Percentiles rank a stretch among this genome's conserved stretches.
Evolutionary conservation across 2,329 filamentous ascomycete genomes (phyloP).

Genomic region (Cercospora citrullina): DNA sequence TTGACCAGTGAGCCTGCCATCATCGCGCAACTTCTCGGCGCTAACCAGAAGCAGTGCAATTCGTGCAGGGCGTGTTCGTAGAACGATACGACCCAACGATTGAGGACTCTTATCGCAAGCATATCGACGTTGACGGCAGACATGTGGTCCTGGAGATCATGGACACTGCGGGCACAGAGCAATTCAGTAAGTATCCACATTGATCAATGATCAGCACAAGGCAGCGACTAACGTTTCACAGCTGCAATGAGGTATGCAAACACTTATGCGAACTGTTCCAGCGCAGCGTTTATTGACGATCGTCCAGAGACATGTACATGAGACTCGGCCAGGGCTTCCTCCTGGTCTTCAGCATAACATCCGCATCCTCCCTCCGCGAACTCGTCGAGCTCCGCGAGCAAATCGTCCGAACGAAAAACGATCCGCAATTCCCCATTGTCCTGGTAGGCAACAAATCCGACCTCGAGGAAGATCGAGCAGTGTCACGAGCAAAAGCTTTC

Average conservation of each 20-base stretch:
- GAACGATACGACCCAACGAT: slow-evolving; percentile 68
- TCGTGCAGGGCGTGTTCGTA: slow-evolving; percentile 92
- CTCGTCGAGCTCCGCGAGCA: slow-evolving; percentile 80
- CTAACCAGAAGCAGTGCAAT: slow-evolving; percentile 66
- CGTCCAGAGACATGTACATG: slow-evolving; percentile 75
- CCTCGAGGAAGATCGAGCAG: slow-evolving; percentile 78
- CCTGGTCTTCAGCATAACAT: slow-evolving; percentile 89
- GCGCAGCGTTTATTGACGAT: slow-evolving; percentile 3
- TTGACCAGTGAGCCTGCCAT: slow-evolving; percentile 65
- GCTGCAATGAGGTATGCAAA: slow-evolving; percentile 29
- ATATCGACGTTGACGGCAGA: slow-evolving; percentile 76
- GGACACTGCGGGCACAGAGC: slow-evolving; percentile 87
- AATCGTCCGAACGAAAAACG: slow-evolving; percentile 87
- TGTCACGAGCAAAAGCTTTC: slow-evolving; percentile 77
- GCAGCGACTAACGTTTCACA: slow-evolving; percentile 20
- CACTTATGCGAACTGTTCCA: neutral
- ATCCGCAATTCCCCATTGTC: slow-evolving; percentile 65
- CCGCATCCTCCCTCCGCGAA: slow-evolving; percentile 77
- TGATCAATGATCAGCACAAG: neutral
- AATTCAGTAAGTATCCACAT: slow-evolving; percentile 69
- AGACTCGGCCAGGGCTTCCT: slow-evolving; percentile 90
- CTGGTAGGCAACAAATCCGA: slow-evolving; percentile 92
- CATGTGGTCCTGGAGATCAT: slow-evolving; percentile 90
- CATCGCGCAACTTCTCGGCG: slow-evolving; percentile 9
- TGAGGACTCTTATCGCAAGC: slow-evolving; percentile 62